Conservation (phyloP, 2,329 filamentous ascomycete genomes). For the Penicillium sp. region DNA sequence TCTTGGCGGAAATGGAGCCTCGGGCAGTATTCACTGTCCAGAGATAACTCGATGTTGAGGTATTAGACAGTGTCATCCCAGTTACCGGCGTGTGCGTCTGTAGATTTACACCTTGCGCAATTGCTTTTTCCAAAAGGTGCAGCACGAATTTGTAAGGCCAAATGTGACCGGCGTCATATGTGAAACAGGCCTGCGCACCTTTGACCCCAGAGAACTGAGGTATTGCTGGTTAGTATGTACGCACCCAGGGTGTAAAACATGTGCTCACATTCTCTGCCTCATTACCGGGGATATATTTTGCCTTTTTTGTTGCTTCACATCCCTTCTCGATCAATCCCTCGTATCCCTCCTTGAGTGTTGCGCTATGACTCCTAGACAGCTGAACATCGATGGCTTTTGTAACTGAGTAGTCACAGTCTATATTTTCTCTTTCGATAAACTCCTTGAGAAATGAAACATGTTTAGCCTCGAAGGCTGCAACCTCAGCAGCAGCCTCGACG, state of each 20-base stretch:
- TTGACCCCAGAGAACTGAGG: constrained; percentile 39
- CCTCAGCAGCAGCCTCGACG: constrained; percentile 37
- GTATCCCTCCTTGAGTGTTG: constrained; percentile 32
- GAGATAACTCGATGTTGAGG: constrained; percentile 19
- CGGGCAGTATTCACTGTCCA: constrained; percentile 69
- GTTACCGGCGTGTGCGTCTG: constrained; percentile 54
- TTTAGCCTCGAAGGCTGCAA: constrained; percentile 42
- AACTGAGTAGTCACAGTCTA: constrained; percentile 47
- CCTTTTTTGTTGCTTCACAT: constrained; percentile 29
- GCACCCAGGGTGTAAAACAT: not conserved
- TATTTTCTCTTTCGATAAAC: constrained; percentile 41
- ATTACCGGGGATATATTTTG: constrained; percentile 23
- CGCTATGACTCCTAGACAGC: constrained; percentile 31
- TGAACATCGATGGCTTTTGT: constrained; percentile 43
- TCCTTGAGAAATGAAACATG: constrained; percentile 44
- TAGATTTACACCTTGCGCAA: constrained; percentile 49
- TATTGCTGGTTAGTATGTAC: not conserved
- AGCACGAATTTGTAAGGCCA: constrained; percentile 78
- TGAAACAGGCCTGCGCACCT: constrained; percentile 36
- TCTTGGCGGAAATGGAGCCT: constrained; percentile 62
- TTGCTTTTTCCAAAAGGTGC: constrained; percentile 65
- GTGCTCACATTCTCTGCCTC: constrained; percentile 28
- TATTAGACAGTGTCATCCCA: constrained; percentile 26
- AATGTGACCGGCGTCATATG: constrained; percentile 34
- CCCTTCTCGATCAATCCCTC: constrained; percentile 30